A percentile compares a stretch with the other conserved stretches of the same genome.
phyloP scores from a whole-genome alignment of 2,329 filamentous ascomycete species.

The Penicillium expansum region DNA sequence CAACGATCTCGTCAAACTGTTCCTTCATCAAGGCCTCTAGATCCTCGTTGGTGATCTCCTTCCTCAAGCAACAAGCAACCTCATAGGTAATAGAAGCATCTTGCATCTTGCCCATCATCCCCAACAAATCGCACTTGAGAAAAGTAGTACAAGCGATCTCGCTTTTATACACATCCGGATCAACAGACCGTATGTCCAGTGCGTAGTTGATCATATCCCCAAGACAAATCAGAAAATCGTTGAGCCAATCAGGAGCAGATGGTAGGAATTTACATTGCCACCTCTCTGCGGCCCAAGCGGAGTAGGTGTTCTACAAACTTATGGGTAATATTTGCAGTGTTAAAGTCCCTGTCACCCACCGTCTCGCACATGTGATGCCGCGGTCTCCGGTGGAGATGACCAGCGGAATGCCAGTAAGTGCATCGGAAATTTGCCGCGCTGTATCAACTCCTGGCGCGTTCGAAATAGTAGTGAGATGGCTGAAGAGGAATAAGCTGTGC shows the following conservation, averaged over 20 bases:
- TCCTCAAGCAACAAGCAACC: conserved; percentile 20
- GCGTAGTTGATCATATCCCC: conserved; percentile 20
- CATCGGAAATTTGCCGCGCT: no score
- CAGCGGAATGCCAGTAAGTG: no score
- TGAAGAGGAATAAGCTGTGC: no score
- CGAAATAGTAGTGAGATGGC: no score
- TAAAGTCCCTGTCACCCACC: conserved; percentile 27
- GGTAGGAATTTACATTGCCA: conserved; percentile 1
- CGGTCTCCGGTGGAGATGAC: conserved; percentile 21
- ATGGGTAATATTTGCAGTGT: conserved; percentile 21
- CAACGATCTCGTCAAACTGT: conserved; percentile 24
- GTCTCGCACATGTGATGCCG: conserved; percentile 22
- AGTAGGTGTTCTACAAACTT: conserved; percentile 25
- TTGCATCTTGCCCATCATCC: conserved; percentile 13
- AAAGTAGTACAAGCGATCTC: conserved; percentile 25
- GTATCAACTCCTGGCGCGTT: no score
- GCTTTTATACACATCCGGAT: conserved; percentile 12
- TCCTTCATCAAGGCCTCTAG: conserved; percentile 15
- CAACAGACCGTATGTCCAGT: conserved; percentile 15
- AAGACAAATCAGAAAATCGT: conserved; percentile 1
- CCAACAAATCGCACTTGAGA: conserved; percentile 19
- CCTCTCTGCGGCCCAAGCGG: conserved; percentile 6
- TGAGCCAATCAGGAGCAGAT: no score
- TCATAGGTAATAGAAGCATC: conserved; percentile 18
- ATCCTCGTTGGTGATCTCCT: conserved; percentile 21